phyloP scores from a whole-genome alignment of 1,284 basidiomycete species.

The Fomitopsis palustris region DNA sequence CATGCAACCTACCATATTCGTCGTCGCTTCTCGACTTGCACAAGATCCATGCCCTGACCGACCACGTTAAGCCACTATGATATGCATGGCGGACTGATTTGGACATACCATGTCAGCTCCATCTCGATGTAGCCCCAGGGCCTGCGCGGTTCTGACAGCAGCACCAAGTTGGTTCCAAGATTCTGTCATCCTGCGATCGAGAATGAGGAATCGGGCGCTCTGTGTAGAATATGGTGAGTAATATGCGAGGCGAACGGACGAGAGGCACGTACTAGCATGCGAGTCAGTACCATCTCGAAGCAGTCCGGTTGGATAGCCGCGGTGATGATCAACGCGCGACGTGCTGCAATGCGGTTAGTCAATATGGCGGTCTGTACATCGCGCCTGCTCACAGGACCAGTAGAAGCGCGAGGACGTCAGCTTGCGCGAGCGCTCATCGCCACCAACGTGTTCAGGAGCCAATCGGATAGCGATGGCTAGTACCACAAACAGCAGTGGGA shows the following conservation, averaged over 20 bases:
- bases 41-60: slow-evolving; percentile 69
- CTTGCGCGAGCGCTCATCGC: slow-evolving; percentile 70
- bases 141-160: slow-evolving; percentile 90
- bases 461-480: slow-evolving; percentile 87
- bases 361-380: neutral
- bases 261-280: slow-evolving; percentile 65
- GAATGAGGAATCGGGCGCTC: slow-evolving; percentile 90
- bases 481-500: slow-evolving; percentile 90
- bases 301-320: slow-evolving; percentile 90
- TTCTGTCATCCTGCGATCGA: slow-evolving; percentile 86
- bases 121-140: slow-evolving; percentile 90
- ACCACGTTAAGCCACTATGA: neutral
- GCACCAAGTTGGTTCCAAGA: slow-evolving; percentile 96
- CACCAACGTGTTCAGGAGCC: slow-evolving; percentile 81
- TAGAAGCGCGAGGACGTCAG: slow-evolving; percentile 86
- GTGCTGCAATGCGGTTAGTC: slow-evolving; percentile 48
- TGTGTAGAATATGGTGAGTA: slow-evolving; percentile 29
- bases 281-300: slow-evolving; percentile 84
- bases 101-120: slow-evolving; percentile 75
- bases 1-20: slow-evolving; percentile 69
- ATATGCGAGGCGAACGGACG: neutral
- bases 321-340: slow-evolving; percentile 82
- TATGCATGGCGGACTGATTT: neutral
- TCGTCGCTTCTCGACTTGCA: slow-evolving; percentile 85
- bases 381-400: slow-evolving; percentile 77